Conservation (phyloP, 306 rosid genomes). For the Ziziphus jujuba region DNA sequence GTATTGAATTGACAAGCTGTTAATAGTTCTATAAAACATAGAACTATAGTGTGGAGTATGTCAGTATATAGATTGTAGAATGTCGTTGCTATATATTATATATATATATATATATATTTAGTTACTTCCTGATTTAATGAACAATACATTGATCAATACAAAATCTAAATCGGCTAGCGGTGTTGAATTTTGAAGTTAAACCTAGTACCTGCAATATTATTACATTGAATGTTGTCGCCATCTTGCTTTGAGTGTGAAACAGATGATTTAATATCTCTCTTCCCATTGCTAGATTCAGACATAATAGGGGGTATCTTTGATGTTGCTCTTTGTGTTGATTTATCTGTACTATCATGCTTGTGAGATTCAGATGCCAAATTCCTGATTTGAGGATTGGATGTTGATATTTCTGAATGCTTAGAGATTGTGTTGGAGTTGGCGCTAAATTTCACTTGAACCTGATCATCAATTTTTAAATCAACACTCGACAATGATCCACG, state of each 20-base stretch:
- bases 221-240: constrained; percentile 41
- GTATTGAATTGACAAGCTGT: constrained; percentile 22
- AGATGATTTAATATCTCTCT: constrained; percentile 34
- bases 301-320: constrained; percentile 37
- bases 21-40: constrained; percentile 15
- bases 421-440: constrained; percentile 33
- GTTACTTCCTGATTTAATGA: no score
- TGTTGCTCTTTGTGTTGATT: constrained; percentile 20
- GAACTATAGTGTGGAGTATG: no score
- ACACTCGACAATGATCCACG: constrained; percentile 13
- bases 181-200: no score
- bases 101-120: background rate
- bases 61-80: no score
- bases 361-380: constrained; percentile 37
- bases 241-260: constrained; percentile 55
- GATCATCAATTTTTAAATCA: constrained; percentile 47
- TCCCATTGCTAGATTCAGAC: constrained; percentile 39
- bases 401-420: constrained; percentile 39
- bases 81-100: background rate
- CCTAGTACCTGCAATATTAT: no score
- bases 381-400: constrained; percentile 41
- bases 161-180: no score
- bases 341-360: constrained; percentile 43
- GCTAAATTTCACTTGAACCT: constrained; percentile 27
- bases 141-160: no score